Evolutionary conservation across 345 rosid species (phyloP).

Genomic region (Salix arbutifolia): DNA sequence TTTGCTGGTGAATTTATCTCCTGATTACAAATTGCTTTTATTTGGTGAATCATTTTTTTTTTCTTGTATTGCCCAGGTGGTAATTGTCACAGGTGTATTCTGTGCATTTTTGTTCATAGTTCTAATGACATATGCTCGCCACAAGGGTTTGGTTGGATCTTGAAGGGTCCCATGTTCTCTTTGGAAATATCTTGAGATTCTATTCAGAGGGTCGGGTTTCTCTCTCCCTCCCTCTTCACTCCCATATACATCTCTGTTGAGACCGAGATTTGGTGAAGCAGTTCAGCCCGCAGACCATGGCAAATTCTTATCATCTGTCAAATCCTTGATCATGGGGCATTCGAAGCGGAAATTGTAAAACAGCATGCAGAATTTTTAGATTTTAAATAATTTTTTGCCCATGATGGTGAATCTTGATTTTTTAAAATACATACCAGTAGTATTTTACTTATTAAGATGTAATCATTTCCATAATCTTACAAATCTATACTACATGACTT

Average conservation of each 20-base stretch:
- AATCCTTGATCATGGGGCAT: not conserved
- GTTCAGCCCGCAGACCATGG: not conserved
- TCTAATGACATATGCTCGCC: constrained; percentile 73
- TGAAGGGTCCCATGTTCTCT: constrained; percentile 22
- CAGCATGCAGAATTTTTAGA: not conserved
- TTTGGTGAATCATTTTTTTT: not conserved
- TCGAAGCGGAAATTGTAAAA: not conserved
- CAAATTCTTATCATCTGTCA: not conserved
- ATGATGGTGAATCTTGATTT: not conserved
- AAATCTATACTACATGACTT: not conserved
- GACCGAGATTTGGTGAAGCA: not conserved
- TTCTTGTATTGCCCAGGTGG: constrained; percentile 45
- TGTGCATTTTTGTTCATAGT: constrained; percentile 42
- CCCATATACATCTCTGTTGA: not conserved
- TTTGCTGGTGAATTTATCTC: not conserved
- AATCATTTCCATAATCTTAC: not conserved
- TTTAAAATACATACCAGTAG: not conserved
- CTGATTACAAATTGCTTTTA: not conserved
- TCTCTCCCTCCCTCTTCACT: not conserved
- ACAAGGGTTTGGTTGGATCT: constrained; percentile 87
- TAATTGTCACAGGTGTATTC: constrained; percentile 39
- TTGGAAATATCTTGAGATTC: not conserved
- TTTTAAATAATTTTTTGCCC: not conserved
- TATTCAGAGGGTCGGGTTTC: not conserved
- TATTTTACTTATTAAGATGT: not conserved